Evolutionary conservation across 2,329 filamentous ascomycete genomes (phyloP).

Genomic region (Taxawa tesnikishii): DNA sequence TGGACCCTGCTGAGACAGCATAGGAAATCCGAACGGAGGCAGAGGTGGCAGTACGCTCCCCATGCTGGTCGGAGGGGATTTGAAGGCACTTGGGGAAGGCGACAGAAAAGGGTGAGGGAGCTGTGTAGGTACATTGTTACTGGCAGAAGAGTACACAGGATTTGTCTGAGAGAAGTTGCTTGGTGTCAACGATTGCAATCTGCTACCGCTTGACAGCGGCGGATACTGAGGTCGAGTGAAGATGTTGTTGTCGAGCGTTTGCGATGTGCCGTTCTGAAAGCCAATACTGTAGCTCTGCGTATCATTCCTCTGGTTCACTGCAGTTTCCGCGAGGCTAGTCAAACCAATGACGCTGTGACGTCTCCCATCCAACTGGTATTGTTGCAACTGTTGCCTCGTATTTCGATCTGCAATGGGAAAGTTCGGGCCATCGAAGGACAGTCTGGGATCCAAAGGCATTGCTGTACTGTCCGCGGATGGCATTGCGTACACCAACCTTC

Average conservation of each 20-base stretch:
- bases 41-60: not conserved
- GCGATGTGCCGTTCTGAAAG: no score
- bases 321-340: no score
- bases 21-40: not conserved
- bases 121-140: not conserved
- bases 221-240: no score
- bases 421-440: not conserved
- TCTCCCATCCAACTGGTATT: not conserved
- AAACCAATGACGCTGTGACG: not conserved
- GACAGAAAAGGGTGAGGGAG: slow-evolving; percentile 4
- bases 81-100: not conserved
- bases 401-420: not conserved
- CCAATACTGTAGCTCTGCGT: no score
- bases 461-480: not conserved
- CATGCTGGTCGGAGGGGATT: not conserved
- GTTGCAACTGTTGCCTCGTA: not conserved
- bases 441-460: not conserved
- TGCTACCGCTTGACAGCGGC: no score
- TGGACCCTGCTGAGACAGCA: no score
- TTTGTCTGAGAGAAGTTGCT: no score
- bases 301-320: no score
- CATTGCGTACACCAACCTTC: no score
- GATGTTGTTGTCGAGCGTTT: no score
- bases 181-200: no score
- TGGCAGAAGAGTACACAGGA: no score